A percentile compares a stretch with the other conserved stretches of the same genome.
phyloP scores from a whole-genome alignment of 2,329 filamentous ascomycete species.

The Scolecobasidium constrictum region DNA sequence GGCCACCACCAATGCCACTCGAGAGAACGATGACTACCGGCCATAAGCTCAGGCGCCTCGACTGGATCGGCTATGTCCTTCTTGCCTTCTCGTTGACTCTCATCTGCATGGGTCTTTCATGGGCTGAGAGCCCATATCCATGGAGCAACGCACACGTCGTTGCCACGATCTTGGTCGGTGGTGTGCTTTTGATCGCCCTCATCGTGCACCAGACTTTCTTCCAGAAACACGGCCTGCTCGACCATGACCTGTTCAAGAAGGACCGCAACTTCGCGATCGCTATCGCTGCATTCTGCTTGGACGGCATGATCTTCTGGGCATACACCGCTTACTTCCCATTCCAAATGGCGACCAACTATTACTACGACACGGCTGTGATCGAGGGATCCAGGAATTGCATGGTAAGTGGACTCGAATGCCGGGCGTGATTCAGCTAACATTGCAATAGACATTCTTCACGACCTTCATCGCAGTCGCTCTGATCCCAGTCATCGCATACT shows the following conservation, averaged over 20 bases:
- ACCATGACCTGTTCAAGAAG: conserved; percentile 7
- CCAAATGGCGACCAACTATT: background rate
- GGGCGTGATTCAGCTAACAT: no score
- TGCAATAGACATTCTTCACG: no score
- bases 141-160: conserved; percentile 31
- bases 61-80: conserved; percentile 34
- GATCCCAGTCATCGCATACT: background rate
- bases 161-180: conserved; percentile 14
- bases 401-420: no score
- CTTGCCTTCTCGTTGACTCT: conserved; percentile 30
- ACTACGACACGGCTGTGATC: background rate
- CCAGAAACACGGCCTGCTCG: conserved; percentile 2
- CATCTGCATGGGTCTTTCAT: conserved; percentile 33
- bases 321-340: background rate
- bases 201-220: conserved; percentile 15
- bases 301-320: conserved; percentile 1
- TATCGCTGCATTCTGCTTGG: background rate
- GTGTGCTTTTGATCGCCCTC: conserved; percentile 11
- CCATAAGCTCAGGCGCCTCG: conserved; percentile 7
- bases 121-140: conserved; percentile 31
- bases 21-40: background rate
- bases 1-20: background rate
- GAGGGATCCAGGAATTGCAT: background rate
- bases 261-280: conserved; percentile 3
- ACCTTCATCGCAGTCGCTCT: background rate